Conservation (phyloP, 495 filamentous ascomycete species). For the Penicillium salamii region DNA sequence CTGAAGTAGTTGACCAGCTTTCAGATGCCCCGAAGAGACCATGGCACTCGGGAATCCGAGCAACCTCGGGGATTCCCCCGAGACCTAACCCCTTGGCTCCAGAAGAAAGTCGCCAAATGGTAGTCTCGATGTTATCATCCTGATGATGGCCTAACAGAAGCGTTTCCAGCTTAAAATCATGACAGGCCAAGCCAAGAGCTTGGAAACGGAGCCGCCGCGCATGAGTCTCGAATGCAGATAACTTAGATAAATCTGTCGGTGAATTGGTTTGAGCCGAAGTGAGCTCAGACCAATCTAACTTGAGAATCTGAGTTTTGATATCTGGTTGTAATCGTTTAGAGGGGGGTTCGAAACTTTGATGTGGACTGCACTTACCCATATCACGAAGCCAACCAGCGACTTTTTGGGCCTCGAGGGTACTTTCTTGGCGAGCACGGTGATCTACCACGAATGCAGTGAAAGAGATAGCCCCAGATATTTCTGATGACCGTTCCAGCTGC, state of each 20-base stretch:
- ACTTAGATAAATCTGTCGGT: slow-evolving; percentile 36
- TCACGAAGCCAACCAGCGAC: slow-evolving; percentile 54
- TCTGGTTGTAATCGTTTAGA: slow-evolving; percentile 33
- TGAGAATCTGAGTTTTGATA: slow-evolving; percentile 49
- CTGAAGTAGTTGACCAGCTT: slow-evolving; percentile 51
- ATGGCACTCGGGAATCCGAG: slow-evolving; percentile 78
- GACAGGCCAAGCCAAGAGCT: slow-evolving; percentile 61
- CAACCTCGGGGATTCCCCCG: slow-evolving; percentile 59
- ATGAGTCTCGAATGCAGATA: slow-evolving; percentile 70
- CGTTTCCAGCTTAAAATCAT: slow-evolving; percentile 40
- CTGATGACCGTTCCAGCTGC: slow-evolving; percentile 31
- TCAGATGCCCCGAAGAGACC: slow-evolving; percentile 67
- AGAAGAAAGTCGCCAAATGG: slow-evolving; percentile 67
- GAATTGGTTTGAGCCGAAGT: slow-evolving; percentile 20
- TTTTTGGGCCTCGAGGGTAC: slow-evolving; percentile 60
- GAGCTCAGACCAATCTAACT: slow-evolving; percentile 44
- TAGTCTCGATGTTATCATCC: slow-evolving; percentile 85
- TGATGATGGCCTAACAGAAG: slow-evolving; percentile 79
- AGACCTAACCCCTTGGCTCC: slow-evolving; percentile 65
- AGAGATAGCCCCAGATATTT: slow-evolving; percentile 21
- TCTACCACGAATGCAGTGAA: slow-evolving; percentile 74
- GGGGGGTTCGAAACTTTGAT: not conserved
- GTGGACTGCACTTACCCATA: slow-evolving; percentile 29
- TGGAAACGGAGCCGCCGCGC: slow-evolving; percentile 76
- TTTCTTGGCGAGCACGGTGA: slow-evolving; percentile 69